Evolutionary conservation across 163 green algal species (phyloP).

Genomic region (Scenedesmus sp.): DNA sequence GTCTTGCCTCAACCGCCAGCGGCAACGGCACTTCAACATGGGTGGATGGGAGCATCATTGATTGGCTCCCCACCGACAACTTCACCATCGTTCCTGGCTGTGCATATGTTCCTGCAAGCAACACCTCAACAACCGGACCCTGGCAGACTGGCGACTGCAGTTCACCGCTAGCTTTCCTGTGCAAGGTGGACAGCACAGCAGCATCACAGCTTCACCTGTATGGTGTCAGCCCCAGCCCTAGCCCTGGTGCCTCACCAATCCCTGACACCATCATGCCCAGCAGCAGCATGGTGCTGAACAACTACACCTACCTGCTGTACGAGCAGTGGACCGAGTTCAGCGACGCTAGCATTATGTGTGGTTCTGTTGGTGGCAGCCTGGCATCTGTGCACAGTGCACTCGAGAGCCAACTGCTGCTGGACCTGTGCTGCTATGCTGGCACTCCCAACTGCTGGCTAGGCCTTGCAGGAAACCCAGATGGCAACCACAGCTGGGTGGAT

Average conservation of each 20-base stretch:
- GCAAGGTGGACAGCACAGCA: background rate
- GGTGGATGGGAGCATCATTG: background rate
- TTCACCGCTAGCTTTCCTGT: background rate
- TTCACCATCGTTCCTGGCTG: background rate
- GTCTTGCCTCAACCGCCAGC: background rate
- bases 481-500: background rate
- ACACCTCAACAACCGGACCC: background rate
- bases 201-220: background rate
- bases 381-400: background rate
- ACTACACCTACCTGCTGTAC: conserved; percentile 3
- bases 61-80: background rate
- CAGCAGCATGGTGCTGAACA: background rate
- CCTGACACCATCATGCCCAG: background rate
- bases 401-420: background rate
- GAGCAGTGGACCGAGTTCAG: background rate
- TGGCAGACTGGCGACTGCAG: background rate
- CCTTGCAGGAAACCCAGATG: background rate
- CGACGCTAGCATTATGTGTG: background rate
- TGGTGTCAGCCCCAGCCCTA: background rate
- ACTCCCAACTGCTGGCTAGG: background rate
- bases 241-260: background rate
- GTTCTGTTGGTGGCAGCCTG: background rate
- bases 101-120: background rate
- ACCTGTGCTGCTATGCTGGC: background rate
- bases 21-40: background rate